Percentiles rank a stretch among this genome's conserved stretches.
These are phyloP conservation scores for Barnettozyma sucrosica DNA, from an alignment of 805 yeast species.

Conservation along the genomic window DNA sequence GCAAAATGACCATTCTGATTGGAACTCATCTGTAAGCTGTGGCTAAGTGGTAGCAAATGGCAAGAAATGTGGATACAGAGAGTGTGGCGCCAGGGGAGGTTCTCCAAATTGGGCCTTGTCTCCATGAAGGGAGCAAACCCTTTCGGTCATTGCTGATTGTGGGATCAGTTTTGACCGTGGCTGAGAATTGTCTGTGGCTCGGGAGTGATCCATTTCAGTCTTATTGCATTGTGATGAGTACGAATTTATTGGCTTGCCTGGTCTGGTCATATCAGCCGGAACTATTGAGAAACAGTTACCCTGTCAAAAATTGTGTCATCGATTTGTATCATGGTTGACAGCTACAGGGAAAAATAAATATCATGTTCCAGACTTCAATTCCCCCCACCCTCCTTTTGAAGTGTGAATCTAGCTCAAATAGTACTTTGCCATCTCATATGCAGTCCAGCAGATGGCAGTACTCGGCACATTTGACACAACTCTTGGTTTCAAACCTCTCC, in stretches of 20 bases:
- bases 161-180: too few relatives aligned
- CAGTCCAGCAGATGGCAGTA: slow-evolving; percentile 96
- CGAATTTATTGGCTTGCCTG: too few relatives aligned
- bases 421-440: slow-evolving; percentile 91
- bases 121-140: neutral
- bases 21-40: neutral
- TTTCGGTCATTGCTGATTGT: too few relatives aligned
- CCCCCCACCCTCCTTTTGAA: too few relatives aligned
- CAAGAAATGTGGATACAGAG: neutral
- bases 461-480: slow-evolving; percentile 89
- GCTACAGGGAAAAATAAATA: neutral
- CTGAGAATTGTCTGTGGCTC: too few relatives aligned
- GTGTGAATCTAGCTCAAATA: slow-evolving; percentile 21
- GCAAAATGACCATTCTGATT: neutral
- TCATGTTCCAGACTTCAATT: too few relatives aligned
- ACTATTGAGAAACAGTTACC: neutral
- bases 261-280: too few relatives aligned
- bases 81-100: neutral
- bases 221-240: too few relatives aligned
- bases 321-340: neutral
- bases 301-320: neutral
- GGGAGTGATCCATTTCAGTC: too few relatives aligned
- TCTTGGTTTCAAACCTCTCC: slow-evolving; percentile 84
- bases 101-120: neutral
- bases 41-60: neutral